Evolutionary conservation across 106 monocot species (phyloP).

Genomic region (Dendrobium nobile): DNA sequence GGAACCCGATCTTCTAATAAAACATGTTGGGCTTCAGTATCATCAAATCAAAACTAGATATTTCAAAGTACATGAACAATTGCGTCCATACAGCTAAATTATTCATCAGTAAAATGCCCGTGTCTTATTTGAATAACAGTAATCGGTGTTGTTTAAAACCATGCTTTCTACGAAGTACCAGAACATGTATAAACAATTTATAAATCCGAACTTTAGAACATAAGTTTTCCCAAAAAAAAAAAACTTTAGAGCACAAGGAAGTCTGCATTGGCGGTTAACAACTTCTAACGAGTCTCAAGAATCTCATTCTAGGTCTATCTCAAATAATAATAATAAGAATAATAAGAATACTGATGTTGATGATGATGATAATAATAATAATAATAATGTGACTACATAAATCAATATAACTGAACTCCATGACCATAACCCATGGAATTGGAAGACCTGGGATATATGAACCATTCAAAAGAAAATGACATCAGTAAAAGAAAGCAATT

Average conservation of each 20-base stretch:
- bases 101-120: background rate
- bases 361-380: background rate
- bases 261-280: background rate
- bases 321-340: background rate
- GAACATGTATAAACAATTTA: background rate
- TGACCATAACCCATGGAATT: background rate
- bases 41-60: background rate
- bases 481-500: background rate
- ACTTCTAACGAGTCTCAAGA: background rate
- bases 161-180: background rate
- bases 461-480: background rate
- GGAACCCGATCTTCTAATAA: background rate
- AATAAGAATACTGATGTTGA: no score
- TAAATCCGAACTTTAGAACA: no score
- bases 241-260: background rate
- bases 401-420: background rate
- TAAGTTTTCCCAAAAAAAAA: background rate
- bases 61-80: background rate
- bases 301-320: background rate
- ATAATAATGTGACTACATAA: background rate
- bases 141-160: background rate
- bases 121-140: background rate
- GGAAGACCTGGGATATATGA: background rate
- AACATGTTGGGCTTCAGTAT: background rate
- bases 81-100: background rate